Conservation (phyloP, 257 asterid genomes). For the Striga asiatica region DNA sequence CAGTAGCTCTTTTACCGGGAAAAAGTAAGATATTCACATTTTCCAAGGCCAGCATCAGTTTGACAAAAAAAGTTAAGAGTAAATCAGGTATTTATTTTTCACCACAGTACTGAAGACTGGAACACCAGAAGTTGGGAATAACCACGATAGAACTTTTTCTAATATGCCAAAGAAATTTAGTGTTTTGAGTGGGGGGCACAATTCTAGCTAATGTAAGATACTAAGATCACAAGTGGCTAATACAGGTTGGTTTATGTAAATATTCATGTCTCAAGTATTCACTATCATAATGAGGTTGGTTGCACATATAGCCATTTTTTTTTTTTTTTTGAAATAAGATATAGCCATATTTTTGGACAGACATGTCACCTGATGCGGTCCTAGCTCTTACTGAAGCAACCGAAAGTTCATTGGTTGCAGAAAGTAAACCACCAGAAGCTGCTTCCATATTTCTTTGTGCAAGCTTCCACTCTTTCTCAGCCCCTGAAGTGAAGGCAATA, state of each 20-base stretch:
- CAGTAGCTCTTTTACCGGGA: slow-evolving; percentile 1
- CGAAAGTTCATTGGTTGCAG: slow-evolving; percentile 79
- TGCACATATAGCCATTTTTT: neutral
- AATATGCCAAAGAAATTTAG: slow-evolving; percentile 7
- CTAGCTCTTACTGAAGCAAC: slow-evolving; percentile 64
- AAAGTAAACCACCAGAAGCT: slow-evolving; percentile 68
- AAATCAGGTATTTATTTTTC: neutral
- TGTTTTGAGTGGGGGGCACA: slow-evolving; percentile 5
- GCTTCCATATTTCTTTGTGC: slow-evolving; percentile 90
- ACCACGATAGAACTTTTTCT: neutral
- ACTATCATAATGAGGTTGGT: slow-evolving; percentile 11
- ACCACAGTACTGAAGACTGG: neutral
- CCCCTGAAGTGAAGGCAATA: slow-evolving; percentile 42
- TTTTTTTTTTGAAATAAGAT: no score
- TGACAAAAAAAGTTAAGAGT: neutral
- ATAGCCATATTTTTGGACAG: slow-evolving; percentile 7
- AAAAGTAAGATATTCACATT: slow-evolving; percentile 4
- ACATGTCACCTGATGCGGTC: slow-evolving; percentile 73
- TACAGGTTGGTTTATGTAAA: slow-evolving; percentile 5
- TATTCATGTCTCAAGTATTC: slow-evolving; percentile 10
- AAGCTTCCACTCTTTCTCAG: slow-evolving; percentile 92
- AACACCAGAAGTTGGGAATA: slow-evolving; percentile 12
- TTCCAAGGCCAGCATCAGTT: slow-evolving; percentile 4
- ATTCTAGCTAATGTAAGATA: neutral
- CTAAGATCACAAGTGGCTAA: slow-evolving; percentile 11